Percentiles rank a stretch among this genome's conserved stretches.
phyloP scores from a whole-genome alignment of 2,329 filamentous ascomycete species.

The Xylogone sp. region DNA sequence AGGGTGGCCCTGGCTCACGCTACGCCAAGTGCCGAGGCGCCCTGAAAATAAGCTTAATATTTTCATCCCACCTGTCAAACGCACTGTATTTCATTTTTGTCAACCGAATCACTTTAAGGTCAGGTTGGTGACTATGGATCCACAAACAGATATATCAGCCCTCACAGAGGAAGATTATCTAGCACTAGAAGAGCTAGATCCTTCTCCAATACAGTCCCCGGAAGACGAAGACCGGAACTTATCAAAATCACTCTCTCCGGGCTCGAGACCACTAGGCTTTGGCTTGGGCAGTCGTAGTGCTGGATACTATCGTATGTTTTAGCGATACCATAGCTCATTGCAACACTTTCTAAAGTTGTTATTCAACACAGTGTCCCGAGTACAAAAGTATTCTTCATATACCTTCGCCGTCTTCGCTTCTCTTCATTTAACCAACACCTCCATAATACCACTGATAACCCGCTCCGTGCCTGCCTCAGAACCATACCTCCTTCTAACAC shows the following conservation, averaged over 20 bases:
- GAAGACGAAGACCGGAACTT: conserved; percentile 44
- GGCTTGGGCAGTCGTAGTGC: conserved; percentile 67
- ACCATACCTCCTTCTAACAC: conserved; percentile 82
- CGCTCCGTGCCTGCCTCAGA: conserved; percentile 72
- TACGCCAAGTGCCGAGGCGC: background rate
- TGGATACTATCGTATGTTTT: conserved; percentile 69
- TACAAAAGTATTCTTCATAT: conserved; percentile 89
- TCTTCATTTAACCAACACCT: conserved; percentile 78
- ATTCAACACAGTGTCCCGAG: conserved; percentile 54
- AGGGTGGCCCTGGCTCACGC: conserved; percentile 16
- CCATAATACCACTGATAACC: conserved; percentile 72
- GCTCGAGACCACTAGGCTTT: conserved; percentile 32
- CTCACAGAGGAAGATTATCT: conserved; percentile 53
- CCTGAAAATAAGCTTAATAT: background rate
- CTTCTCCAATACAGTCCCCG: conserved; percentile 66
- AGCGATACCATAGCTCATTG: background rate
- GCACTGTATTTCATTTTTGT: background rate
- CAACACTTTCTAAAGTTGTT: background rate
- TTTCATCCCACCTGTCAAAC: background rate
- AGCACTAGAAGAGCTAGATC: conserved; percentile 75
- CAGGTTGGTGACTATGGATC: conserved; percentile 25
- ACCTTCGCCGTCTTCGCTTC: conserved; percentile 72
- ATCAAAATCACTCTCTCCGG: conserved; percentile 37
- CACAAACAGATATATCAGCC: conserved; percentile 32
- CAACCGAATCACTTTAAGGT: conserved; percentile 1